Base-by-base conservation (phyloP, 345 rosid species). In the Pugionium cornutum region DNA sequence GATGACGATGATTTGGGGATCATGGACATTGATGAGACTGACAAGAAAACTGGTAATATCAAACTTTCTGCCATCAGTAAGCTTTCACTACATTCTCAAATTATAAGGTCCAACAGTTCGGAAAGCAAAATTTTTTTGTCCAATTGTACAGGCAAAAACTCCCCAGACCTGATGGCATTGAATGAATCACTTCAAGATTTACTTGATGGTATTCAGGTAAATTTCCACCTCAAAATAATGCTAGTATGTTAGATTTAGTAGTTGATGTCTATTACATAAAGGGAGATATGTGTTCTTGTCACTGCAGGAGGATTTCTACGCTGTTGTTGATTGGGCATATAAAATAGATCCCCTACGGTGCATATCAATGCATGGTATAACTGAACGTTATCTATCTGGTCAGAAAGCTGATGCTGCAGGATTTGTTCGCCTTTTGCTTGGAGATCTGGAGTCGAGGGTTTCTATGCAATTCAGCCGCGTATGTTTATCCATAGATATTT, bases 391-490 rank as follows among this genome's bases (percentile, higher is more conserved):
- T 78, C 89, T 90, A 49, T 94, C 99, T 77, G 95, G 99, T 56
- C 99, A 95, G 79, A 92, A 89, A 83, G 96, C 89, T 77, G 97
- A 90, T 81, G 92, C 97, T 53, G 95, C 97, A 40, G 95, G 97
- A 52, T 90, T 90, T 72, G 97, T 90, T 75, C 90, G 95, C 31
- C 80, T 87, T 64, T 77, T 90, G 78, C 95, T 90, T 57, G 97
- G 89, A 27, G 92, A 87, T 67, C 78, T 90, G 54, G 89, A 87
- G 70, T 87, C 89, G 7, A 82, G 83, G 74, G 76, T 90, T 61
- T 87, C 95, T 68, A 70, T 80, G 86, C 97, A 85, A 75, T 90
- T 90, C 48, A 68, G 72, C 62, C 92, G 87, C 57, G 99, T 94
- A 83, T 46, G 90, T 86, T 63, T 71, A 52, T 58, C 71, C 60